A percentile compares a stretch with the other conserved stretches of the same genome.
These are phyloP conservation scores for Xylaria sp. DNA, from an alignment of 2,329 filamentous ascomycete species.

Conservation along the genomic window DNA sequence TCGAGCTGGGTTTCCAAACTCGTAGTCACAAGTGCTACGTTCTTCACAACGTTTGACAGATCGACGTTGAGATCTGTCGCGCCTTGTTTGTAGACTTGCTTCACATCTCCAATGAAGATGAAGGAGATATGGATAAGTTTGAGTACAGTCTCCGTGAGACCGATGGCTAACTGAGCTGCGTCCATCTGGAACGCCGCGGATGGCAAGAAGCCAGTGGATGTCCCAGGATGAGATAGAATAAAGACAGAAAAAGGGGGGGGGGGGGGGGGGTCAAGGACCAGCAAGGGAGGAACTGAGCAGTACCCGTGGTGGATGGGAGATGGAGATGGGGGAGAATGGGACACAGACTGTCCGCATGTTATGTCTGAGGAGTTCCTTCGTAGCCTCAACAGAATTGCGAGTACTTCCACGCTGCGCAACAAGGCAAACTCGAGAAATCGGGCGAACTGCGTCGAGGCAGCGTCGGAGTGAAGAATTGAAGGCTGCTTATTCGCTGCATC, in stretches of 20 bases:
- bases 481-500: not conserved
- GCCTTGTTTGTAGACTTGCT: constrained; percentile 42
- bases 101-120: constrained; percentile 40
- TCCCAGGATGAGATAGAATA: not conserved
- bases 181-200: constrained; percentile 31
- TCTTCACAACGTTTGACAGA: constrained; percentile 32
- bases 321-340: not conserved
- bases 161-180: constrained; percentile 35
- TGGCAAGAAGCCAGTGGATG: not conserved
- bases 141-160: constrained; percentile 37
- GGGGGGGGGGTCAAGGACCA: not conserved
- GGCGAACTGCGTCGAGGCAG: too few relatives aligned
- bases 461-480: too few relatives aligned
- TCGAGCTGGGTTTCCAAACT: constrained; percentile 36
- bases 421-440: not conserved
- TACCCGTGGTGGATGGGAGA: not conserved
- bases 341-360: not conserved
- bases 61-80: constrained; percentile 39
- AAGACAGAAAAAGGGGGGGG: not conserved
- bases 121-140: constrained; percentile 41
- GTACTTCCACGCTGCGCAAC: not conserved
- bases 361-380: too few relatives aligned
- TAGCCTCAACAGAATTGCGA: too few relatives aligned
- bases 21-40: constrained; percentile 36
- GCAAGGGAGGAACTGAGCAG: not conserved